Conservation (phyloP, 257 asterid species). For the Gentiana straminea region DNA sequence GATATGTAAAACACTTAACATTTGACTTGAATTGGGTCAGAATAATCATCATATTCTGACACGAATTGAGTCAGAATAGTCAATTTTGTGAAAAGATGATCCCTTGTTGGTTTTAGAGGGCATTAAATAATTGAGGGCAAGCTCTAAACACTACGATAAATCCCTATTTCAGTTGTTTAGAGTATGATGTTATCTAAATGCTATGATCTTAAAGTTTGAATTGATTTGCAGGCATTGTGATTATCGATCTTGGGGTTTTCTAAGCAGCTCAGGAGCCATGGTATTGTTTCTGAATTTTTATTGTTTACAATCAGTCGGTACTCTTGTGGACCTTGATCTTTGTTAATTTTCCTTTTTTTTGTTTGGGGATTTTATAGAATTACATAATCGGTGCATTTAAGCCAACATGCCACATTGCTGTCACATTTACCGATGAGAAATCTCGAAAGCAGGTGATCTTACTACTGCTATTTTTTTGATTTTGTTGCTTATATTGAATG, state of each 20-base stretch:
- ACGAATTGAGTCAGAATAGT: too few relatives aligned
- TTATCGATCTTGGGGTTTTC: conserved; percentile 6
- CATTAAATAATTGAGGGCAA: conserved; percentile 2
- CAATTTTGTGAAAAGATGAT: too few relatives aligned
- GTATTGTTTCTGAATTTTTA: conserved; percentile 2
- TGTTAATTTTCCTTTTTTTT: not conserved
- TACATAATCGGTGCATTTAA: conserved; percentile 85
- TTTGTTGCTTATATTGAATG: too few relatives aligned
- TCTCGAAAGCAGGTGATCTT: conserved; percentile 65
- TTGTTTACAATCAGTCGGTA: not conserved
- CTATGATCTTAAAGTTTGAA: not conserved
- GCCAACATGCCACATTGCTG: conserved; percentile 74
- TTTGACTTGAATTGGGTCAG: too few relatives aligned
- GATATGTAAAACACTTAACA: too few relatives aligned
- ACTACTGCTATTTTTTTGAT: too few relatives aligned
- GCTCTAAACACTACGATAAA: not conserved
- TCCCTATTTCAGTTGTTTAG: not conserved
- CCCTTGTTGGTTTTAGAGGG: too few relatives aligned
- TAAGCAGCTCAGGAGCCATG: conserved; percentile 10
- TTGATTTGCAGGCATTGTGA: conserved; percentile 11
- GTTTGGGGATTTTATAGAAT: conserved; percentile 36
- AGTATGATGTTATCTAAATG: not conserved
- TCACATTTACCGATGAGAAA: conserved; percentile 69
- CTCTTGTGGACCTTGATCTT: not conserved
- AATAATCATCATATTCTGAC: too few relatives aligned